Conservation (phyloP, 2,329 filamentous ascomycete genomes). For the Rutstroemia sp. region DNA sequence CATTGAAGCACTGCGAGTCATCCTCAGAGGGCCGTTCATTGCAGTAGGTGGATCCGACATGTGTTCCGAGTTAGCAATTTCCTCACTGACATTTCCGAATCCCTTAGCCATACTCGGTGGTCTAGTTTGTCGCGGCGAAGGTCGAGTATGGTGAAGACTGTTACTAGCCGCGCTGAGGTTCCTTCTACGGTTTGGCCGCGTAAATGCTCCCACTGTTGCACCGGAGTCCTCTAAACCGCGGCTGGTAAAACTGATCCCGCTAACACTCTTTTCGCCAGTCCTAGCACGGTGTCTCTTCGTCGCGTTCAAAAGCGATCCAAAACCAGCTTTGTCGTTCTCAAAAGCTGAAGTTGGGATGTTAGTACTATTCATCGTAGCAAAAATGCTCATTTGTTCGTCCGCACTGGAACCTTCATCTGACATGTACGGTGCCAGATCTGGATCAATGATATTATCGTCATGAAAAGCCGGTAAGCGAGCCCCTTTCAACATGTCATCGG, state of each 20-base stretch:
- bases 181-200: conserved; percentile 60
- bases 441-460: conserved; percentile 97
- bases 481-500: conserved; percentile 58
- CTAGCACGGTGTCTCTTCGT: conserved; percentile 69
- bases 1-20: conserved; percentile 78
- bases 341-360: conserved; percentile 56
- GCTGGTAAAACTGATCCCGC: conserved; percentile 60
- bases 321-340: conserved; percentile 65
- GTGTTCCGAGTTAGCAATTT: conserved; percentile 16
- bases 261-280: conserved; percentile 66
- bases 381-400: conserved; percentile 84
- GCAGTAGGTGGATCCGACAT: conserved; percentile 15
- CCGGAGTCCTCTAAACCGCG: conserved; percentile 58
- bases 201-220: conserved; percentile 49
- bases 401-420: conserved; percentile 91
- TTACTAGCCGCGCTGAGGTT: conserved; percentile 81
- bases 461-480: conserved; percentile 83
- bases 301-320: conserved; percentile 64
- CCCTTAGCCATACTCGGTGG: conserved; percentile 31
- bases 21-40: conserved; percentile 32
- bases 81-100: conserved; percentile 30
- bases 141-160: conserved; percentile 54
- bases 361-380: conserved; percentile 64
- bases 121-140: conserved; percentile 56
- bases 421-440: conserved; percentile 89